Base-by-base conservation (phyloP, 768 basidiomycete genomes). In the Agaricus blazei region DNA sequence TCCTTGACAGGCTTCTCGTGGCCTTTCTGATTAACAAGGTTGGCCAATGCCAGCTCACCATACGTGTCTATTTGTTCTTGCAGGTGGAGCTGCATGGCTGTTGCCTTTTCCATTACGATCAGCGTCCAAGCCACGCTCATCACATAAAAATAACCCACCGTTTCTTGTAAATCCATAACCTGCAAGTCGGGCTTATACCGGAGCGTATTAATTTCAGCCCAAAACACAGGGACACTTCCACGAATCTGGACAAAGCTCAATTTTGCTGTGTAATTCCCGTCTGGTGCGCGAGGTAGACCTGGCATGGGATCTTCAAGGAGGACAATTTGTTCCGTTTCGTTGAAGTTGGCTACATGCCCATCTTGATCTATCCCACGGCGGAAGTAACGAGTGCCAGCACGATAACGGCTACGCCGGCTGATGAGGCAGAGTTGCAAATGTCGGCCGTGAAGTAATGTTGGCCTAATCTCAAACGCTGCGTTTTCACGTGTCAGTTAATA, bases 331-430 rank as follows among this genome's bases (percentile, higher is more conserved):
- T 99, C 97, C 5, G 97, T 96, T 70, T 99, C 97, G 67, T 98
- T 97, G 73, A 93, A 98, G 70, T 99, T 99, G 55, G 94, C 93
- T 41, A 91, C 90, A 67, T 98, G 83, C 2, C 95, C 97, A 8
- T 88, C 76, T 19, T 82, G 74, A 68, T 98, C 94, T 61, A 99
- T 79, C 4, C 97, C 97, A 46, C 97, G 86, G 19, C 93, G 83
- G 73, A 98, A 97, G 78, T 96, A 98, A 48, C 97, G 90, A 12
- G 97, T 98, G 4, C 97, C 97, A 28, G 97, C 93, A 56, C 96
- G 85, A 73, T 88, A 90, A 23, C 97, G 89, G 9, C 93, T 95
- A 51, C 95, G 89, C 28, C 97, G 87, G 61, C 94, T 94, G 62
- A 98, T 88, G 63, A 99, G 84, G 62, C 83, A 85, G 60, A 98